Evolutionary conservation across 1,139 yeast genomes (phyloP), one percentile per base, ranked within the genome.

Genomic region (Wickerhamomyces sp.): DNA sequence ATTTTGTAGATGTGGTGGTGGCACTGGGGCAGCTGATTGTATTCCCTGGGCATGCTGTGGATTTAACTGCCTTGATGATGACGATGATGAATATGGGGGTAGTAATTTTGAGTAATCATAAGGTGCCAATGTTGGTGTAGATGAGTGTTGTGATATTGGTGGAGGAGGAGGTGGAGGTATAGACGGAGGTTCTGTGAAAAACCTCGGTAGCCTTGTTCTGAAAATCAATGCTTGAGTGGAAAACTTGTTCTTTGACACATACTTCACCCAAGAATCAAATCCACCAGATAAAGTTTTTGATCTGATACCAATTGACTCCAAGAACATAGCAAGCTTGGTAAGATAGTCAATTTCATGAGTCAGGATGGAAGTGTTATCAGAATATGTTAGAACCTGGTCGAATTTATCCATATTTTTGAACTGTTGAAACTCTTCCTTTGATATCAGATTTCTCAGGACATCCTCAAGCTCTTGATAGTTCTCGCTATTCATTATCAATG

Each of bases 321-420:
- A 40, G 10, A 56, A 32, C 2, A 32, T 31, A 10, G 41, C 36
- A 32, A 57, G 51, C 44, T 52, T 54, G 5, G 44, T 31, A 4
- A 58, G 27, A 46, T 61, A 67, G 47, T 67, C 71, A 44, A 57
- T 59, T 26, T 60, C 58, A 5, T 67, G 58, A n/a, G 56, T 49
- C 56, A 68, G 54, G 43, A 54, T 63, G 1, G 71, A 67, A 27
- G 55, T 57, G 48, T 59, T 58, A 47, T 71, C 72, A 39, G 76
- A 79, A 57, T 83, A 77, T 6, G 79, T 56, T 4, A 83, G 77
- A 10, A 84, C 68, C 34, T 73, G 61, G 44, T 81, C 82, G 56
- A 72, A 84, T 30, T 63, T 64, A 43, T 67, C 63, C 51, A 87
- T 59, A 13, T 70, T 67, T 36, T 62, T 62, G 52, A 83, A 80